These are phyloP conservation scores for Wallacemonas sp. DNA, from an alignment of 208 protist genomes.

Conservation along the genomic window DNA sequence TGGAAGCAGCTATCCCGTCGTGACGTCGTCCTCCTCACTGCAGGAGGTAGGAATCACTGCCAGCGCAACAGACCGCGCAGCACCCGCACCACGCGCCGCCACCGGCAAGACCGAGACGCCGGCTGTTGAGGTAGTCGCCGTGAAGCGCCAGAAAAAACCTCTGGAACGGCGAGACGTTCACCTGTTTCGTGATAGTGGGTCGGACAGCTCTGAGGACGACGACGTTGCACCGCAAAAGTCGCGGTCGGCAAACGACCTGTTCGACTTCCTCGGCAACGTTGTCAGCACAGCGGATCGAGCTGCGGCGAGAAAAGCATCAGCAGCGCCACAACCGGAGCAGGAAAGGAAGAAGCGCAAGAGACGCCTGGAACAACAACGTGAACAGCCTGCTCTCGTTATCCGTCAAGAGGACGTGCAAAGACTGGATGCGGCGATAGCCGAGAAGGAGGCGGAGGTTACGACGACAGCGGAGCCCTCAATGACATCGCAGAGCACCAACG, in stretches of 20 bases:
- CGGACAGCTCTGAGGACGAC: background rate
- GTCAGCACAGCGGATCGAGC: slow-evolving; percentile 7
- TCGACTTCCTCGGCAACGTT: slow-evolving; percentile 11
- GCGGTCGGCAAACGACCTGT: background rate
- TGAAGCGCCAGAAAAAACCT: slow-evolving; percentile 5
- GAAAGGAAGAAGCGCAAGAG: slow-evolving; percentile 2
- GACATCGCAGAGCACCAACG: slow-evolving; percentile 26
- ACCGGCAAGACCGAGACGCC: background rate
- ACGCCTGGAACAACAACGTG: background rate
- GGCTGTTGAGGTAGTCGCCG: background rate
- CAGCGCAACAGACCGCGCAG: background rate
- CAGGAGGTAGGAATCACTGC: background rate
- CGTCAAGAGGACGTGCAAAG: background rate
- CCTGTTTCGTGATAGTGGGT: background rate
- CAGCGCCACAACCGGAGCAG: no score
- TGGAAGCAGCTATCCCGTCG: background rate
- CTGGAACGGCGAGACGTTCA: background rate
- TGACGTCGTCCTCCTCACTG: no score
- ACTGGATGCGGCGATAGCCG: background rate
- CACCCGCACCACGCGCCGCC: background rate
- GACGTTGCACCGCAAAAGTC: background rate
- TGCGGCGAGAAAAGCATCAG: background rate
- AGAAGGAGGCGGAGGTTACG: background rate
- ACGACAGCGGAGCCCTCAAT: slow-evolving; percentile 12
- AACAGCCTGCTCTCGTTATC: background rate